Evolutionary conservation across 1,284 basidiomycete genomes (phyloP).

Genomic region (Ustilago bromivora): DNA sequence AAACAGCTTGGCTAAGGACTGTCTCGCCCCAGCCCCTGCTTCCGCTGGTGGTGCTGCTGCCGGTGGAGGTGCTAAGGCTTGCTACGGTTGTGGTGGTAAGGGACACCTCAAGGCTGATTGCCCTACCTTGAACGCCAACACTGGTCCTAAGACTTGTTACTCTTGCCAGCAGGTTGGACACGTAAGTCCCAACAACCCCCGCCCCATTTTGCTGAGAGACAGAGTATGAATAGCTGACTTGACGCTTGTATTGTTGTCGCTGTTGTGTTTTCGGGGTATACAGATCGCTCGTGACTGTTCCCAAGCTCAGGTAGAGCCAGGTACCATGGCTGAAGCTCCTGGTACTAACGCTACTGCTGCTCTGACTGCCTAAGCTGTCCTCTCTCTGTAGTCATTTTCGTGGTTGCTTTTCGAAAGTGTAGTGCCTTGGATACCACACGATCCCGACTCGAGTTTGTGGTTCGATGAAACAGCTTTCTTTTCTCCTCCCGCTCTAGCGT

Average conservation of each 20-base stretch:
- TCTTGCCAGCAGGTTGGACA: constrained; percentile 40
- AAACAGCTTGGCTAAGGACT: constrained; percentile 12
- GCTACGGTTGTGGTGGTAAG: constrained; percentile 1
- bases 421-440: too few relatives aligned
- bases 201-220: not conserved
- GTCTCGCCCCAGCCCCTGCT: constrained; percentile 6
- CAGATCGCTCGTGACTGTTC: constrained; percentile 46
- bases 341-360: constrained; percentile 33
- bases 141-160: constrained; percentile 38
- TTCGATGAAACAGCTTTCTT: too few relatives aligned
- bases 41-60: not conserved
- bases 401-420: not conserved
- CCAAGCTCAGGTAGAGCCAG: constrained; percentile 4
- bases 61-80: not conserved
- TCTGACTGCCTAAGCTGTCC: constrained; percentile 27
- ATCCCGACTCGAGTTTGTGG: too few relatives aligned
- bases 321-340: constrained; percentile 30
- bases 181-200: constrained; percentile 18
- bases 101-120: constrained; percentile 34
- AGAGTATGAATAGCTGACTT: not conserved
- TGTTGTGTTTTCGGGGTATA: not conserved
- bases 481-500: too few relatives aligned
- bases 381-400: not conserved
- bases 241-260: not conserved
- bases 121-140: constrained; percentile 1